Percentiles rank a stretch among this genome's conserved stretches.
Evolutionary conservation across 169 alveolate species (phyloP).

Genomic region (Amoebophrya sp.): DNA sequence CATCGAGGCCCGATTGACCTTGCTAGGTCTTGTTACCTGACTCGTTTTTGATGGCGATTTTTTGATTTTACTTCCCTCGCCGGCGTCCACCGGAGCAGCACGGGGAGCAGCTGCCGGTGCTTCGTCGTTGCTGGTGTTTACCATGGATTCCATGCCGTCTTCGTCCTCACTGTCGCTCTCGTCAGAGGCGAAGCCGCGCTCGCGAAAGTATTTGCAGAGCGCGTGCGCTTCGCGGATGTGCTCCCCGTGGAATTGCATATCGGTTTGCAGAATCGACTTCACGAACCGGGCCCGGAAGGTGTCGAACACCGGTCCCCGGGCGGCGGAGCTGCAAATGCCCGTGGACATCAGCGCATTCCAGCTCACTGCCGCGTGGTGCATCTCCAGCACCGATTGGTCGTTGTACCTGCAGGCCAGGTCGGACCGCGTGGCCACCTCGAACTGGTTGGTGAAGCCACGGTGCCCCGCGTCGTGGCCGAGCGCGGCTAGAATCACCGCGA

Average conservation of each 20-base stretch:
- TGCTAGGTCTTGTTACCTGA: no score
- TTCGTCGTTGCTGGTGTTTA: no score
- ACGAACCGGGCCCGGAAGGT: not conserved
- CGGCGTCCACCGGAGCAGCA: no score
- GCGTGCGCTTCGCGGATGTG: not conserved
- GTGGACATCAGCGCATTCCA: not conserved
- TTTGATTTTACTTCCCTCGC: no score
- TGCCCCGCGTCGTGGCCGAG: slow-evolving; percentile 18
- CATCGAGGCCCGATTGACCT: no score
- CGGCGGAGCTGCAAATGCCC: no score
- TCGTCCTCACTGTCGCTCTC: not conserved
- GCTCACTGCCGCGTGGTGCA: not conserved
- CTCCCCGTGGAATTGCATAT: not conserved
- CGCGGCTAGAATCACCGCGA: not conserved
- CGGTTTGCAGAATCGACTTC: not conserved
- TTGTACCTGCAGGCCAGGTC: not conserved
- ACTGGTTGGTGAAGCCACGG: not conserved
- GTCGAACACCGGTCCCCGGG: no score
- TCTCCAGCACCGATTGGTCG: not conserved
- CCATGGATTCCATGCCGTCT: no score
- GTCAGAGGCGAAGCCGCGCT: not conserved
- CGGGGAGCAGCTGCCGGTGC: no score
- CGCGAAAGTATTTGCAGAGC: not conserved
- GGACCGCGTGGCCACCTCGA: not conserved
- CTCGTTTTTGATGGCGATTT: no score